Conservation (phyloP, 805 yeast genomes). For the Starmerella riodocensis region DNA sequence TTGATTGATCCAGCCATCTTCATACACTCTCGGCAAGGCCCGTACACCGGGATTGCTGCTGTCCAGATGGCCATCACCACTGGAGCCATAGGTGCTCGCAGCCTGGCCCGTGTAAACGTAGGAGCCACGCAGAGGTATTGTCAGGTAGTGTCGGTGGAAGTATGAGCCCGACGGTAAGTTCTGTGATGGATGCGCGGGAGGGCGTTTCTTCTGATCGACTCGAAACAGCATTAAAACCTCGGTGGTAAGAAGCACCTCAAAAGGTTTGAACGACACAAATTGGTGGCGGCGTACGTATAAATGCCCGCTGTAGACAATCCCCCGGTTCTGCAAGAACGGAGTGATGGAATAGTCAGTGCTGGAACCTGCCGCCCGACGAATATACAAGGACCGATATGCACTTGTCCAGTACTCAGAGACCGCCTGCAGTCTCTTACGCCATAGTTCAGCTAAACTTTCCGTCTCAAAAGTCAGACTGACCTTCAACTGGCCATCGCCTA, state of each 20-base stretch:
- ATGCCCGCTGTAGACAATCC: conserved; percentile 50
- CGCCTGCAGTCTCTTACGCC: background rate
- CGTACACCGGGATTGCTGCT: conserved; percentile 40
- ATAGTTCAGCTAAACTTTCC: conserved; percentile 51
- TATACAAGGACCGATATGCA: conserved; percentile 32
- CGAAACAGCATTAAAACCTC: conserved; percentile 50
- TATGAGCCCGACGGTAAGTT: conserved; percentile 32
- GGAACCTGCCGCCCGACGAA: conserved; percentile 7
- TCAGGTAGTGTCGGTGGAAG: conserved; percentile 38
- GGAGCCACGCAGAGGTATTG: conserved; percentile 52
- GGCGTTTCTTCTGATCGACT: conserved; percentile 4
- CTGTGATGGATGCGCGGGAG: conserved; percentile 24
- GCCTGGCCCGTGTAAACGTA: conserved; percentile 63
- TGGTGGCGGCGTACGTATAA: conserved; percentile 58
- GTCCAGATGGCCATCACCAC: conserved; percentile 35
- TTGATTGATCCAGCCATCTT: conserved; percentile 72
- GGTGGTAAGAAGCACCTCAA: conserved; percentile 53
- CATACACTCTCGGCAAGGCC: conserved; percentile 55
- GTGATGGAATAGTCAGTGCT: conserved; percentile 25
- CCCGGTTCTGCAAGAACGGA: conserved; percentile 43
- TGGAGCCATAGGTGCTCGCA: conserved; percentile 44
- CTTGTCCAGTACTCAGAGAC: conserved; percentile 44
- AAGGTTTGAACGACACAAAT: conserved; percentile 51
- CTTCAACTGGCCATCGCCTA: conserved; percentile 22
- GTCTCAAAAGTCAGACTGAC: conserved; percentile 7